A percentile compares a stretch with the other conserved stretches of the same genome.
phyloP scores from a whole-genome alignment of 306 rosid genomes.

The Vigna angularis region DNA sequence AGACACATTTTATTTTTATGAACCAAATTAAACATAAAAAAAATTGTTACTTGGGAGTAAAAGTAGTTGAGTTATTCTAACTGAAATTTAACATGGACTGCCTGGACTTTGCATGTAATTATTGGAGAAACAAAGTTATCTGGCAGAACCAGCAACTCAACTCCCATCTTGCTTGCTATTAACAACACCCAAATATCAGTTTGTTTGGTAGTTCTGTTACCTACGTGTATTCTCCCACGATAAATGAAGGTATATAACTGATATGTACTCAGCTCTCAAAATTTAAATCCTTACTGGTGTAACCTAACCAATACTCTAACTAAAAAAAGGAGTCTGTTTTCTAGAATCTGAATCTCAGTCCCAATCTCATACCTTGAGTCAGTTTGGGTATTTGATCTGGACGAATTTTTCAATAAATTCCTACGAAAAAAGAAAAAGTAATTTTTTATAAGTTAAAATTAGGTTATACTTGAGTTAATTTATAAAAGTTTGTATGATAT shows the following conservation, averaged over 20 bases:
- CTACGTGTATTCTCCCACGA: no score
- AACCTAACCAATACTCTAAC: neutral
- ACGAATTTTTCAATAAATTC: no score
- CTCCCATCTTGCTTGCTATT: neutral
- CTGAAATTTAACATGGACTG: no score
- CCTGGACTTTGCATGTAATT: neutral
- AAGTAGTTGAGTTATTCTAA: no score
- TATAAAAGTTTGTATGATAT: no score
- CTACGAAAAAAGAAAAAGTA: no score
- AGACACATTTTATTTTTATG: neutral
- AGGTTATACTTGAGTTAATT: no score
- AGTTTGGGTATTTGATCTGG: neutral
- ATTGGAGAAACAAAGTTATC: neutral
- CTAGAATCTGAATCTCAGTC: neutral
- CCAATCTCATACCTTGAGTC: neutral
- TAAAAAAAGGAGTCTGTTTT: neutral
- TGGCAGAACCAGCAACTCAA: neutral
- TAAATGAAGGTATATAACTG: neutral
- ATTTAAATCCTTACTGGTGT: neutral
- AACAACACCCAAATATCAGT: neutral
- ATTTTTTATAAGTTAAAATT: no score
- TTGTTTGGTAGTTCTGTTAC: neutral
- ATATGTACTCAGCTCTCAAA: neutral
- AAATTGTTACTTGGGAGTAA: no score
- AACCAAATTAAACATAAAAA: no score